A percentile compares a stretch with the other conserved stretches of the same genome.
phyloP scores from a whole-genome alignment of 2,329 filamentous ascomycete species.

The Rhynchosporium graminicola region DNA sequence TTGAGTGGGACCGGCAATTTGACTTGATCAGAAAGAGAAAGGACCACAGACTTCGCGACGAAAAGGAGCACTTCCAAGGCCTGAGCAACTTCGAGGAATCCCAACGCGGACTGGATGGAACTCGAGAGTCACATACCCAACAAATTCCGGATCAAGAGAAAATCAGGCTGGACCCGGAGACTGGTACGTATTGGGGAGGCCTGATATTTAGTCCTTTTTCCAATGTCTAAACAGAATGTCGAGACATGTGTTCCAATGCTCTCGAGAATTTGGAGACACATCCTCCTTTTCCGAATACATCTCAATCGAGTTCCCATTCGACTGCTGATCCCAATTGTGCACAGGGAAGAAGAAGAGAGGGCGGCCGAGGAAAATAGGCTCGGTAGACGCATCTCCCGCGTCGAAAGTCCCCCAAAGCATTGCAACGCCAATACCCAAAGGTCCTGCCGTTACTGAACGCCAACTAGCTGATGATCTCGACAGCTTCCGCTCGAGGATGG shows the following conservation, averaged over 20 bases:
- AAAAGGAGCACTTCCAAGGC: conserved; percentile 18
- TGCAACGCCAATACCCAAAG: too few relatives aligned
- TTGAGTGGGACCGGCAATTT: neutral
- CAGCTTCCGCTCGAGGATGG: neutral
- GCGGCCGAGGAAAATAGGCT: neutral
- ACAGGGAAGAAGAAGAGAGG: conserved; percentile 7
- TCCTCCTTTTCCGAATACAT: too few relatives aligned
- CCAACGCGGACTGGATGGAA: conserved; percentile 23
- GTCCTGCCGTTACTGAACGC: neutral
- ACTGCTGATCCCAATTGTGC: too few relatives aligned
- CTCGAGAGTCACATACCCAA: conserved; percentile 10
- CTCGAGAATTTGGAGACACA: too few relatives aligned
- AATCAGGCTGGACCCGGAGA: neutral
- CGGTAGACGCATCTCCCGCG: neutral
- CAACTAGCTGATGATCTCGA: neutral
- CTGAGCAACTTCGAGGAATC: conserved; percentile 17
- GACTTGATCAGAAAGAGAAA: neutral
- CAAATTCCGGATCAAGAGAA: neutral
- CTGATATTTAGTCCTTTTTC: too few relatives aligned
- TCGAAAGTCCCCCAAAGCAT: too few relatives aligned
- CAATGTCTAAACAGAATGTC: too few relatives aligned
- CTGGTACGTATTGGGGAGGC: too few relatives aligned
- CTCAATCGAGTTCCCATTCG: too few relatives aligned
- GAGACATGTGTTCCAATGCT: too few relatives aligned
- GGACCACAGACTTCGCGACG: conserved; percentile 14